These are phyloP conservation scores for Boletellus deceptivus DNA, from an alignment of 1,284 basidiomycete genomes.

Conservation along the genomic window DNA sequence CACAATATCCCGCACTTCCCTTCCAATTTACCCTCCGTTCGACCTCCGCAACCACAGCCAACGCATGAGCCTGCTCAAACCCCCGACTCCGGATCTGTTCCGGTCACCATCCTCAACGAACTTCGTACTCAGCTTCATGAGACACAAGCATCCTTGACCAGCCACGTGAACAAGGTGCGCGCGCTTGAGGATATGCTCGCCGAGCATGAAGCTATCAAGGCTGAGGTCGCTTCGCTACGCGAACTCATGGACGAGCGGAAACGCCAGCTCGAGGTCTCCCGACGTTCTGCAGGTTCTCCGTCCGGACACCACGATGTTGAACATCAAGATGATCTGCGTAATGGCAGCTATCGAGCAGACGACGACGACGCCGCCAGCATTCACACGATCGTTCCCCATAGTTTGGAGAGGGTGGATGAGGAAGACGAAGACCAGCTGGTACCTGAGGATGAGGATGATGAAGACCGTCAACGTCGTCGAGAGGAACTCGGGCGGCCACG, in stretches of 20 bases:
- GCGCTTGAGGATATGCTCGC: constrained; percentile 80
- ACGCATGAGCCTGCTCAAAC: constrained; percentile 24
- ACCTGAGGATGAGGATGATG: constrained; percentile 44
- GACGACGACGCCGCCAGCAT: constrained; percentile 60
- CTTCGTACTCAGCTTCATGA: constrained; percentile 85
- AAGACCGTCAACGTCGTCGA: constrained; percentile 45
- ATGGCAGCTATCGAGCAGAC: constrained; percentile 46
- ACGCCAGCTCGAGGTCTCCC: constrained; percentile 28
- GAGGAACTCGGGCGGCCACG: constrained; percentile 65
- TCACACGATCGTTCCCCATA: constrained; percentile 60
- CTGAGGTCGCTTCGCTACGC: constrained; percentile 71
- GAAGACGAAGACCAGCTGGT: constrained; percentile 66
- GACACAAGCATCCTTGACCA: constrained; percentile 78
- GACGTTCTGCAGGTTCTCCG: constrained; percentile 22
- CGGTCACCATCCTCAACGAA: constrained; percentile 32
- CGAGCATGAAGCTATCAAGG: constrained; percentile 85
- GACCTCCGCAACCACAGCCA: constrained; percentile 52
- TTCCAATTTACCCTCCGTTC: constrained; percentile 61
- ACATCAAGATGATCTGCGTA: constrained; percentile 29
- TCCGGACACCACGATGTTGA: constrained; percentile 25
- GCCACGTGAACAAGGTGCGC: constrained; percentile 84
- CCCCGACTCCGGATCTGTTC: constrained; percentile 23
- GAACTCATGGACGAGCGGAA: constrained; percentile 67
- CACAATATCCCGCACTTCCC: constrained; percentile 60
- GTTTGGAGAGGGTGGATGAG: constrained; percentile 72